phyloP scores from a whole-genome alignment of 192 early-diverging fungal species.

The Mortierella claussenii region DNA sequence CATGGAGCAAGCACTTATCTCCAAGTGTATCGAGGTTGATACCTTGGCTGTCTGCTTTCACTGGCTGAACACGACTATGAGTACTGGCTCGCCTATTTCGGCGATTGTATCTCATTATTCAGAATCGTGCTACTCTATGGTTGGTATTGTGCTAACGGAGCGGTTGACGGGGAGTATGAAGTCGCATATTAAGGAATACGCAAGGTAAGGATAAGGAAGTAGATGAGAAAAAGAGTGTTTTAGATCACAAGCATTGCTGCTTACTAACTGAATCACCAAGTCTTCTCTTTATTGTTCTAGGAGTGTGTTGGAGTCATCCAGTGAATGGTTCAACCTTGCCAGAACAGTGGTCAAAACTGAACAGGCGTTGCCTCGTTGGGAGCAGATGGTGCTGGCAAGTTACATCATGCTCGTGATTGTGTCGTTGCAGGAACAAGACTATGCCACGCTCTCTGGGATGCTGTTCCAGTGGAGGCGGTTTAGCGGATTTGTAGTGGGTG shows the following conservation, averaged over 20 bases:
- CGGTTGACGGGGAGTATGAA: constrained; percentile 43
- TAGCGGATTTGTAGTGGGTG: constrained; percentile 50
- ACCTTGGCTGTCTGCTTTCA: constrained; percentile 43
- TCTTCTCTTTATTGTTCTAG: not conserved
- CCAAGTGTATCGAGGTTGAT: constrained; percentile 51
- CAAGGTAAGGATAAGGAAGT: constrained; percentile 17
- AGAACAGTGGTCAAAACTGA: constrained; percentile 42
- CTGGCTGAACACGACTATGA: constrained; percentile 52
- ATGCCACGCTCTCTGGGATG: constrained; percentile 32
- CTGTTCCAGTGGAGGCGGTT: constrained; percentile 51
- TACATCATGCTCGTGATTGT: constrained; percentile 51
- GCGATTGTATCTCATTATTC: constrained; percentile 50
- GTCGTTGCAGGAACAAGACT: constrained; percentile 43
- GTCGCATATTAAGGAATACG: constrained; percentile 49
- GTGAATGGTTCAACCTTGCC: constrained; percentile 47
- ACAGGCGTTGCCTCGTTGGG: constrained; percentile 38
- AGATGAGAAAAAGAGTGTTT: not conserved
- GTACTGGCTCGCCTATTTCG: constrained; percentile 43
- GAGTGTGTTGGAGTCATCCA: constrained; percentile 46
- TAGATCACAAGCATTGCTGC: no score
- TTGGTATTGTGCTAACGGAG: constrained; percentile 43
- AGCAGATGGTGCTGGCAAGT: constrained; percentile 51
- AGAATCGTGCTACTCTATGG: constrained; percentile 52
- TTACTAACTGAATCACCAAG: no score
- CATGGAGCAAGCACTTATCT: constrained; percentile 51